Conservation (phyloP, 2,329 filamentous ascomycete species). For the Xylogone sp. region DNA sequence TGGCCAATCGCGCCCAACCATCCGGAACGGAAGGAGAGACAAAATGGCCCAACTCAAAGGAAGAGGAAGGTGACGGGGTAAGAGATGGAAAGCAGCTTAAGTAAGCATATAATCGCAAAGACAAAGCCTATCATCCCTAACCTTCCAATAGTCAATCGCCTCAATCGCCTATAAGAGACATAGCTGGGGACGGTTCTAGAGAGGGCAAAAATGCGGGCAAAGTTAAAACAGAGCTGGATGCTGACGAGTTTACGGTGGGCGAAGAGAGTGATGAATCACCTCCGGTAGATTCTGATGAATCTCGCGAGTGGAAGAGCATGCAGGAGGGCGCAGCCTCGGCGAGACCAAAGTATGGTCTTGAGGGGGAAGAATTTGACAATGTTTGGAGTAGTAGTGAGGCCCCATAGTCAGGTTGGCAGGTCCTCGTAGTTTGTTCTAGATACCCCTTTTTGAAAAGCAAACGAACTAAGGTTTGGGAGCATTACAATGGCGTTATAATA, state of each 20-base stretch:
- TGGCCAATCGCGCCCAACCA: background rate
- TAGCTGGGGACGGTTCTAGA: slow-evolving; percentile 47
- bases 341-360: slow-evolving; percentile 30
- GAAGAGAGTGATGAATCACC: slow-evolving; percentile 24
- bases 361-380: slow-evolving; percentile 30
- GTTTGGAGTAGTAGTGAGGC: slow-evolving; percentile 25
- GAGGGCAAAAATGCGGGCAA: slow-evolving; percentile 48
- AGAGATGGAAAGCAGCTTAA: no score
- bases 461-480: slow-evolving; percentile 3
- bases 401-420: slow-evolving; percentile 8
- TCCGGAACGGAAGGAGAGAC: background rate
- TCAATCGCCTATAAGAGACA: slow-evolving; percentile 41
- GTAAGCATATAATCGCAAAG: no score
- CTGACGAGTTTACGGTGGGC: slow-evolving; percentile 30
- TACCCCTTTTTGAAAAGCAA: slow-evolving; percentile 11
- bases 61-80: no score
- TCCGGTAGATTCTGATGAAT: slow-evolving; percentile 35
- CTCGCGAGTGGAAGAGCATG: slow-evolving; percentile 37
- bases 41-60: no score
- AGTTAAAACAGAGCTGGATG: slow-evolving; percentile 36
- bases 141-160: slow-evolving; percentile 38
- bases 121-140: background rate
- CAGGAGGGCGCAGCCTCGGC: slow-evolving; percentile 17
- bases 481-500: slow-evolving; percentile 17
- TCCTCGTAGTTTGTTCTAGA: slow-evolving; percentile 8